These are phyloP conservation scores for Porodaedalea pini DNA, from an alignment of 1,284 basidiomycete species.

Conservation along the genomic window DNA sequence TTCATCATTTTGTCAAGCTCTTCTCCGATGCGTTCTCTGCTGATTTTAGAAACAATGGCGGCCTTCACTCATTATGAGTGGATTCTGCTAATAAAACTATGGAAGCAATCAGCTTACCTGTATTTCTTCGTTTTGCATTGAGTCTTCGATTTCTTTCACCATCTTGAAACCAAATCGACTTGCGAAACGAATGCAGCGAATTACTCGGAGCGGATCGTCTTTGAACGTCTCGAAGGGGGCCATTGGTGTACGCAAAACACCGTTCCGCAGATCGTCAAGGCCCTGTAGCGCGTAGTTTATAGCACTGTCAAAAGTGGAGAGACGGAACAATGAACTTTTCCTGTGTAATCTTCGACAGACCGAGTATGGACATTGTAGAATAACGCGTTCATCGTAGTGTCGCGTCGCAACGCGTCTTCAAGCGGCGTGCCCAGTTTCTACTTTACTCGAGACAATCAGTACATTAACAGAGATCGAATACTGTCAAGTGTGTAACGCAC, in stretches of 20 bases:
- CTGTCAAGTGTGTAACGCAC: constrained; percentile 42
- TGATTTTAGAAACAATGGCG: constrained; percentile 76
- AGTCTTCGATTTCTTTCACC: constrained; percentile 66
- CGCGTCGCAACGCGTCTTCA: constrained; percentile 88
- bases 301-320: background rate
- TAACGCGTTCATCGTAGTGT: constrained; percentile 94
- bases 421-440: constrained; percentile 90
- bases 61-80: constrained; percentile 40
- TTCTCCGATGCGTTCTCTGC: constrained; percentile 85
- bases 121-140: constrained; percentile 65
- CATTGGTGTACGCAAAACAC: constrained; percentile 87
- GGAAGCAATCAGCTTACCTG: constrained; percentile 46
- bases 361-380: constrained; percentile 95
- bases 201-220: constrained; percentile 91
- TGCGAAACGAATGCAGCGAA: constrained; percentile 90
- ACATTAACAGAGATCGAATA: background rate
- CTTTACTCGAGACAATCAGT: constrained; percentile 7
- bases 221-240: constrained; percentile 85
- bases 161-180: constrained; percentile 85
- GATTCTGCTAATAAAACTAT: constrained; percentile 5
- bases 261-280: constrained; percentile 74
- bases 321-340: constrained; percentile 48
- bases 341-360: constrained; percentile 87
- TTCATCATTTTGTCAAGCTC: constrained; percentile 91
- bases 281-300: constrained; percentile 50